Base-by-base conservation (phyloP, 768 basidiomycete species). In the Mrakia gelida region DNA sequence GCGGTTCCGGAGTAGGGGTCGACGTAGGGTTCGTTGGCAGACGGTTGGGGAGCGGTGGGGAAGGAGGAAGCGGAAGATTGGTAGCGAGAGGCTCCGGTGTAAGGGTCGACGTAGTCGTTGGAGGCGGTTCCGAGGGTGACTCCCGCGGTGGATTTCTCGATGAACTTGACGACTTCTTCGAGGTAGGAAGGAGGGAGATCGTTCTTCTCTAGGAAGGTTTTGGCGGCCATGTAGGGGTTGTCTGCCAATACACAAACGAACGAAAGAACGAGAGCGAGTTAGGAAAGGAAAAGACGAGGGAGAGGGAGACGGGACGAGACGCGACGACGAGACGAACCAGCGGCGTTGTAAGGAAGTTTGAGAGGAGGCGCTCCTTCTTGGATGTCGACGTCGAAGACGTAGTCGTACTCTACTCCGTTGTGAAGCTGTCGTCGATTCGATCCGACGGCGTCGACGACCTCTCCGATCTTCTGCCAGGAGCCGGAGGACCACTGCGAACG, bases 331-430 rank as follows among this genome's bases (percentile, higher is more conserved):
- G 56, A 83, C 88, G 76, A 80, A 92, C 95, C 95, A 65, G 89
- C 88, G 34, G 89, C 90, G 83, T 98, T 98, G 84, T 93, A 98
- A 0, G 96, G 96, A 30, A 99, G 87, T 82, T 98, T 98, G 80
- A 98, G 86, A 10, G 95, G 91, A 16, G 96, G 95, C 23, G 89
- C 90, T 3, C 95, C 95, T 79, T 97, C 96, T 82, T 93, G 88
- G 38, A 98, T 91, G 82, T 98, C 97, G 52, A 99, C 95, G 82
- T 97, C 95, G 82, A 98, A 98, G n/a, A 99, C 96, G 82, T 97
- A 97, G 85, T 99, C 97, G 82, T 95, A 99, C 85, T 98, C 96
- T 82, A 91, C 91, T 26, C 97, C 97, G 81, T 94, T 85, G 82
- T 92, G 91, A n/a, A 97, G 87, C 84, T 95, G 93, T 84, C 93